Percentiles rank a stretch among this genome's conserved stretches.
These are phyloP conservation scores for Mycosarcoma maydis DNA, from an alignment of 1,284 basidiomycete genomes.

Conservation along the genomic window DNA sequence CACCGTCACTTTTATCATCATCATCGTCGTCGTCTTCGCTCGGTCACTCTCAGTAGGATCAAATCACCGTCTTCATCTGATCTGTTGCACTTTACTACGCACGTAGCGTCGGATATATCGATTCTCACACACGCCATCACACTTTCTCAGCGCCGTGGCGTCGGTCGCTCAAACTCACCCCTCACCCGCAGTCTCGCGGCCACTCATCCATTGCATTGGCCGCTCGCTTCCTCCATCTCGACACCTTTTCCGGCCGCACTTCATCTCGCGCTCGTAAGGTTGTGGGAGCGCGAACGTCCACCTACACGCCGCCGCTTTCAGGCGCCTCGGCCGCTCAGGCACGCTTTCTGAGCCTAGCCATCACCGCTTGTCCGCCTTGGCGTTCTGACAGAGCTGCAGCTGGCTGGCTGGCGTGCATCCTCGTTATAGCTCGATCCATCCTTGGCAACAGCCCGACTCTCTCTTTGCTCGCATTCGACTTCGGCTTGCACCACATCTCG, in stretches of 20 bases:
- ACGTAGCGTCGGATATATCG: no score
- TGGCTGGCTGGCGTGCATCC: neutral
- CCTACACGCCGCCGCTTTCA: neutral
- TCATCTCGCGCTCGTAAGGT: constrained; percentile 11
- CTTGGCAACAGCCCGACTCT: neutral
- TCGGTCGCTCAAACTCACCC: neutral
- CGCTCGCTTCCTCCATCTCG: neutral
- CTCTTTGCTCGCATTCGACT: neutral
- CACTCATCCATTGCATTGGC: no score
- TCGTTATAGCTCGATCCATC: neutral
- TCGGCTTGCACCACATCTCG: neutral
- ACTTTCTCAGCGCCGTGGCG: neutral
- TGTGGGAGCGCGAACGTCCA: constrained; percentile 13
- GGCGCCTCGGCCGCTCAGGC: constrained; percentile 2
- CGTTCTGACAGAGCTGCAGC: neutral
- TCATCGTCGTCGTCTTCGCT: no score
- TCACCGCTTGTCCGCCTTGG: neutral
- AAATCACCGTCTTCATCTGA: no score
- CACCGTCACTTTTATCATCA: no score
- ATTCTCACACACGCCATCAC: no score
- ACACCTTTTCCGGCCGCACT: constrained; percentile 6
- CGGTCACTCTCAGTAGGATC: no score
- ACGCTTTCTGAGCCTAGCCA: neutral
- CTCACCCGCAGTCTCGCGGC: no score
- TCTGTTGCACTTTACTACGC: no score